phyloP scores from a whole-genome alignment of 2,329 filamentous ascomycete genomes.

The Xylaria sp. region DNA sequence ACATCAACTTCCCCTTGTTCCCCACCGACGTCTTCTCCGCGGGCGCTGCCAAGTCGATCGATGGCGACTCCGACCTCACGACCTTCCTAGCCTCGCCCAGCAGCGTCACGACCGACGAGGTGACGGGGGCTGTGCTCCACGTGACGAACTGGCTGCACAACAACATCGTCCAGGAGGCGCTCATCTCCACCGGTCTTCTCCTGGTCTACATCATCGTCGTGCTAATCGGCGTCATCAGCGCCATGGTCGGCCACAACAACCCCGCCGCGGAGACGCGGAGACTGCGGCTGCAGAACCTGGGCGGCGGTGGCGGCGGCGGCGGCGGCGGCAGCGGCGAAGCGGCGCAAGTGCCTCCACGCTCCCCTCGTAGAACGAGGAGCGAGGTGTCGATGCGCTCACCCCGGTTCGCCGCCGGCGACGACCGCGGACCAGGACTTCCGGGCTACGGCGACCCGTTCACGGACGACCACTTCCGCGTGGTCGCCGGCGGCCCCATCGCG shows the following conservation, averaged over 20 bases:
- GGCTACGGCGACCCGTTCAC: slow-evolving; percentile 6
- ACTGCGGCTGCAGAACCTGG: slow-evolving; percentile 21
- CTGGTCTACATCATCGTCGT: slow-evolving; percentile 78
- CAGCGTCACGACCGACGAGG: slow-evolving; percentile 75
- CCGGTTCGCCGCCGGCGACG: slow-evolving; percentile 10
- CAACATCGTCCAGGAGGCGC: slow-evolving; percentile 73
- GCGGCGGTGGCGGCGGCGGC: too few relatives aligned
- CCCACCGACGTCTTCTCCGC: slow-evolving; percentile 80
- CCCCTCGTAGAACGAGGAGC: background rate
- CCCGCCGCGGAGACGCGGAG: slow-evolving; percentile 13
- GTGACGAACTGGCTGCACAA: slow-evolving; percentile 69
- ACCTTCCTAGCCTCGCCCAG: slow-evolving; percentile 79
- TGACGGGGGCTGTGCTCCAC: slow-evolving; percentile 73
- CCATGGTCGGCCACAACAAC: slow-evolving; percentile 38
- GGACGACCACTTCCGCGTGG: slow-evolving; percentile 16
- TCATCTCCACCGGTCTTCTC: slow-evolving; percentile 76
- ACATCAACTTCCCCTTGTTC: slow-evolving; percentile 79
- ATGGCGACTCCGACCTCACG: slow-evolving; percentile 61
- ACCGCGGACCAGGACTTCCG: slow-evolving; percentile 18
- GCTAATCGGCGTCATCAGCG: slow-evolving; percentile 72
- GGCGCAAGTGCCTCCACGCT: background rate
- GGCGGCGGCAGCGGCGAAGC: background rate
- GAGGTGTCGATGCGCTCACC: slow-evolving; percentile 8
- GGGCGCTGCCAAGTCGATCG: slow-evolving; percentile 67
- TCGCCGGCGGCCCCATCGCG: slow-evolving; percentile 22